Base-by-base conservation (phyloP, 139 green algal species). In the Pseudopediastrum boryanum region DNA sequence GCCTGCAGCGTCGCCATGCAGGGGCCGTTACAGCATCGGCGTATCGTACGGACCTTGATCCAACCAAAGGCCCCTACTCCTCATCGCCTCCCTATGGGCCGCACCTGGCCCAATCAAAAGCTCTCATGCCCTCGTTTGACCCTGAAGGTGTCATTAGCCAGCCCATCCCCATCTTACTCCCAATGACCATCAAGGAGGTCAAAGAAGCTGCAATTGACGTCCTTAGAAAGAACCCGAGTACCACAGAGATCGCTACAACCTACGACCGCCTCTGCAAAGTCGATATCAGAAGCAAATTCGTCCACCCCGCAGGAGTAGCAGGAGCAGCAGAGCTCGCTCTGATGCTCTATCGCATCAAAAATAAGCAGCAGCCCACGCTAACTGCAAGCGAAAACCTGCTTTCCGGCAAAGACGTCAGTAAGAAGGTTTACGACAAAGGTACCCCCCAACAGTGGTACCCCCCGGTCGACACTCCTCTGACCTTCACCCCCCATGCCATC, bases 241-340 rank as follows among this genome's bases (percentile, higher is more conserved):
- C 12, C 33, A 46, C 36, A 25, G 23, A 41, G 33, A 46, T 75
- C 9, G 36, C 59, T 31, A 46, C 67, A 25, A 75, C 67, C 16
- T 75, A 75, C 43, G 61, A 75, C n/a, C 33, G 50, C 6, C 69
- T 78, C 2, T n/a, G 71, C 23, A 41, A 12, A 1, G 27, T 68
- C 13, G 46, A 68, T 1, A 7, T 35, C 0, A 51, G 42, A 38
- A 78, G 71, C 51, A 38, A 52, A 8, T 78, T 78, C 67, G 71
- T 66, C 52, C 71, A 78, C 51, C 71, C 71, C n/a, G 71, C 52
- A 4, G 51, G 33, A 6, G 25, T 67, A 12, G 39, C 52, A 33
- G 71, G 71, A 21, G 52, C 71, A 25, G 71, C 51, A 33, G 71
- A 78, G 39, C 52, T 78, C 25, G 71, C 71, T 3, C 52, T 78